Conservation (phyloP, 2,329 filamentous ascomycete genomes). For the Colletotrichum tabaci region DNA sequence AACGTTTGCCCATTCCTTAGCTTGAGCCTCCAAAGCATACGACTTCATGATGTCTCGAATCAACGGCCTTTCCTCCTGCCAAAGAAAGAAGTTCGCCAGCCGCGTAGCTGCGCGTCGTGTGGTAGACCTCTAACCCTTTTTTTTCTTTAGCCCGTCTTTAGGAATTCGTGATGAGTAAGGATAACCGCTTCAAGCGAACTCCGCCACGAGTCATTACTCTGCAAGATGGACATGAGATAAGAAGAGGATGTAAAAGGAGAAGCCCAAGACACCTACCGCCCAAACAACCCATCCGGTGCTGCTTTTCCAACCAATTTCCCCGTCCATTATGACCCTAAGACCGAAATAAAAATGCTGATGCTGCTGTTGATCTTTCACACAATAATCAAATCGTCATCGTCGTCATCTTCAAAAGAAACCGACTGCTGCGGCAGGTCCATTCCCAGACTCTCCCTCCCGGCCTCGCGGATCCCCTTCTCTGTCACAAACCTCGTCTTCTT, state of each 20-base stretch:
- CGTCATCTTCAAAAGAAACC: constrained; percentile 54
- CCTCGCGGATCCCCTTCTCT: constrained; percentile 82
- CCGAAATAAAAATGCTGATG: neutral
- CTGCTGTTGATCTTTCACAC: constrained; percentile 16
- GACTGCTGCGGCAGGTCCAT: constrained; percentile 55
- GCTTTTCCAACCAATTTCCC: neutral
- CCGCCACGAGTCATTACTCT: constrained; percentile 27
- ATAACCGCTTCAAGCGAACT: constrained; percentile 23
- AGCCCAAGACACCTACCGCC: constrained; percentile 14
- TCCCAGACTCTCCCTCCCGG: constrained; percentile 81
- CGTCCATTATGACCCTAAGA: constrained; percentile 8
- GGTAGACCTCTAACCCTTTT: neutral
- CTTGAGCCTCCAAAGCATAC: neutral
- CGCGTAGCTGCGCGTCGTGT: neutral
- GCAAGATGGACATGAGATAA: neutral
- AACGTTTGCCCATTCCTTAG: neutral
- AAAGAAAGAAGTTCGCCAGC: neutral
- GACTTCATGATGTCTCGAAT: neutral
- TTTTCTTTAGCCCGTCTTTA: neutral
- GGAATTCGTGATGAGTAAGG: constrained; percentile 12
- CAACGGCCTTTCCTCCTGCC: neutral
- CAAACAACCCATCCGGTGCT: constrained; percentile 1
- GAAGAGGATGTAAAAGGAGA: neutral
- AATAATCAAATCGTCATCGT: constrained; percentile 67
- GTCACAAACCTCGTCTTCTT: constrained; percentile 88